Evolutionary conservation across 176 grass and related monocot genomes (phyloP), one percentile per base, ranked within the genome.

Genomic region (Avena sativa): DNA sequence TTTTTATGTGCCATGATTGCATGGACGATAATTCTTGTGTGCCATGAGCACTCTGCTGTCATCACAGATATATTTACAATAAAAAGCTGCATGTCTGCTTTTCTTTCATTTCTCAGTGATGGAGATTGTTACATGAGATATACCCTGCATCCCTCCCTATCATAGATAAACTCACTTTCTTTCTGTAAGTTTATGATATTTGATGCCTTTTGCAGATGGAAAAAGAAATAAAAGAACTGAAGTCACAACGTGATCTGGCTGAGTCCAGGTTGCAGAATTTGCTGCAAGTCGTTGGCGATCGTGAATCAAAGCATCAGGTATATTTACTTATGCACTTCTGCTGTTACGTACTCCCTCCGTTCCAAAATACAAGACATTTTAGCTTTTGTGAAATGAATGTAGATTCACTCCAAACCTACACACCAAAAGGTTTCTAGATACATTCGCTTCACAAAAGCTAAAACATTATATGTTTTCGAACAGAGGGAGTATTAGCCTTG

Each of bases 201-300:
- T 38, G 78, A 58, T 84, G 51, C 9, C 69, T 56, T 89, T 56
- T 64, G 14, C 84, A 99, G 97, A 94, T 99, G 94, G 94, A 94
- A 72, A 99, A 90, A 80, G 89, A 99, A 86, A 96, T 99, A 76
- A 93, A 90, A 85, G 94, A 96, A 72, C 83, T 99, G 75, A 96
- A 95, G 72, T 87, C 89, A 76, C 90, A 96, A 57, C 69, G 87
- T 68, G 90, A 99, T 85, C 74, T 91, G 80, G 94, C 92, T 83
- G 83, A 93, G 36, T 93, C 97, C 84, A 88, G 90, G 83, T 90
- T 94, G 43, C 90, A 91, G 66, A 82, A 93, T 91, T 77, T 93
- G 89, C 88, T 94, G 58, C 81, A 83, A 28, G 88, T 68, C 83
- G 86, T 93, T 85, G 89, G 94, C 17, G 85, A 94, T 60, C 90